Base-by-base conservation (phyloP, 2,329 filamentous ascomycete species). In the Waltergamsia citrina region DNA sequence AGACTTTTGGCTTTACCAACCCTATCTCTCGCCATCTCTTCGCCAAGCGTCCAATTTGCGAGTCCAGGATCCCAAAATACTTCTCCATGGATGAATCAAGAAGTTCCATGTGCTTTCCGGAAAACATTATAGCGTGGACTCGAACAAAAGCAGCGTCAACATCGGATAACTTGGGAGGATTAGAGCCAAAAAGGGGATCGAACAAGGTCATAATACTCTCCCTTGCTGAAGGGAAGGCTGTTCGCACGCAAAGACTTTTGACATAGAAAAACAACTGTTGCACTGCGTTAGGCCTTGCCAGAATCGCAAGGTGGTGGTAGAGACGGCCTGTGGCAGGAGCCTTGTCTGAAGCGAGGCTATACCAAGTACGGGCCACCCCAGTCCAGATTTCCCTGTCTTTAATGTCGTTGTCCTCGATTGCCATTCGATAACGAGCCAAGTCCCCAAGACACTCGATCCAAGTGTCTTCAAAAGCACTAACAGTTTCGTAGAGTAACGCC, bases 381-480 rank as follows among this genome's bases (percentile, higher is more conserved):
- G 82, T 84, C 90, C 90, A 96, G 0, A 78, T 74, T 32, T 94
- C 85, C 1, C 83, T 65, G 36, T 90, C 82, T 3, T 71, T 59
- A 15, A 83, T 67, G 41, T 92, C 81, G 18, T 82, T 75, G 26
- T 94, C 83, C 52, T 95, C 88, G 29, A 95, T 87, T 0, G 87
- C 86, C 87, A 95, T 95, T 1, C 70, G 54, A 29, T 93, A 95
- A 15, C 88, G 67, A 0, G 81, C 82, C 0, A 96, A 58, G 49
- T 96, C 88, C 0, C 90, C 90, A 0, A 96, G 61, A 34, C 88
- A 95, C 43, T 95, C 90, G 7, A 94, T 85, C 90, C 90, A 96
- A 0, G 85, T 94, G 37, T 92, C 83, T 34, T 83, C 74, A 43
- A 94, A 95, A 0, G 73, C 68, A 0, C 83, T 78, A 0, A 94